Evolutionary conservation across 1,139 yeast genomes (phyloP).

Genomic region (Blastobotrys indianensis): DNA sequence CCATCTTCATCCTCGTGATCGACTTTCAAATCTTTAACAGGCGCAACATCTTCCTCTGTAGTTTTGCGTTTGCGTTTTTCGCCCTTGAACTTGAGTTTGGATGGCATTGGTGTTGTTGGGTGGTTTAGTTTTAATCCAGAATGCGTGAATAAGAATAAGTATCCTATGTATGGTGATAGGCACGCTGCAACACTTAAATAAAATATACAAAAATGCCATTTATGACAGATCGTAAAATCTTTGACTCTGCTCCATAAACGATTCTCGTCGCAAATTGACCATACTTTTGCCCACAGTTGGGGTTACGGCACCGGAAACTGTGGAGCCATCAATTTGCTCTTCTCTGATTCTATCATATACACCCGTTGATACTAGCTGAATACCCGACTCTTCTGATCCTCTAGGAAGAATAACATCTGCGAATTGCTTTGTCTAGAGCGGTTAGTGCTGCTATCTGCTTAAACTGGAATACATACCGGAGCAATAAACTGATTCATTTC

Average conservation of each 20-base stretch:
- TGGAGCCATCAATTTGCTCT: constrained; percentile 15
- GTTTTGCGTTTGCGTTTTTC: constrained; percentile 30
- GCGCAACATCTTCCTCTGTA: constrained; percentile 3
- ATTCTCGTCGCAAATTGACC: constrained; percentile 19
- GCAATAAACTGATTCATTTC: constrained; percentile 71
- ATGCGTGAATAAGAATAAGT: background rate
- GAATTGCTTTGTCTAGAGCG: constrained; percentile 50
- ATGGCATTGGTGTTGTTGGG: constrained; percentile 33
- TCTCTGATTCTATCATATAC: constrained; percentile 41
- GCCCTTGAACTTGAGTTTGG: constrained; percentile 41
- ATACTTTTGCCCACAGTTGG: constrained; percentile 8
- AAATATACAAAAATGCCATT: background rate
- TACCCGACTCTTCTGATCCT: constrained; percentile 56
- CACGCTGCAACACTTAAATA: no score
- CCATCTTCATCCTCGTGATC: constrained; percentile 23
- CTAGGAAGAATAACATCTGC: constrained; percentile 82
- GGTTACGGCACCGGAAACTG: constrained; percentile 8
- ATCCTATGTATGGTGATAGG: background rate
- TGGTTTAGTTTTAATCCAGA: background rate
- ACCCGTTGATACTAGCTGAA: constrained; percentile 71
- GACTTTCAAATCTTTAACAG: constrained; percentile 10
- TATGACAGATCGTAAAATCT: constrained; percentile 20
- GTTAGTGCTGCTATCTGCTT: background rate
- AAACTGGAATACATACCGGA: constrained; percentile 32
- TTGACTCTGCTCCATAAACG: constrained; percentile 20